Conservation (phyloP, 805 yeast genomes). For the Candida rishiriensis region DNA sequence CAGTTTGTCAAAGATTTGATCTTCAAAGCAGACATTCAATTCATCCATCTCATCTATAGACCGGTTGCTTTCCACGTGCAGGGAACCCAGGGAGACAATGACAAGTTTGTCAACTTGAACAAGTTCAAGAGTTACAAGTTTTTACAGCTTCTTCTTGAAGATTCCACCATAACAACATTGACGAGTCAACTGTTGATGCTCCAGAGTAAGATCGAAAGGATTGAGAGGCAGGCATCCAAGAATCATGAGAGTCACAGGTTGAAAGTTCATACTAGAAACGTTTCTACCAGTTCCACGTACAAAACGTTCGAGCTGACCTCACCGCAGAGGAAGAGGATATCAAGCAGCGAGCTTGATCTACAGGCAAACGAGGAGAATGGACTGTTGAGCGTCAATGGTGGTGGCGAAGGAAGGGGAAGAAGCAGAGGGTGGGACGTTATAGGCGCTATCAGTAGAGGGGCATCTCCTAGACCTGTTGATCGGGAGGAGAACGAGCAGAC, state of each 20-base stretch:
- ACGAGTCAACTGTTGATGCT: not conserved
- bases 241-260: conserved; percentile 1
- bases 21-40: conserved; percentile 9
- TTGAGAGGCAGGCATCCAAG: conserved; percentile 2
- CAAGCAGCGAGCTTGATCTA: not conserved
- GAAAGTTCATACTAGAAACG: not conserved
- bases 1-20: conserved; percentile 3
- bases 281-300: conserved; percentile 1
- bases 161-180: not conserved
- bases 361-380: not conserved
- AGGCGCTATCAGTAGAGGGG: conserved; percentile 4
- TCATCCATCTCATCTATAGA: conserved; percentile 11
- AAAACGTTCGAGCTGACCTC: conserved; percentile 4
- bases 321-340: not conserved
- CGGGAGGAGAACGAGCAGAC: not conserved
- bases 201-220: conserved; percentile 2
- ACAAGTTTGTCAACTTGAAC: conserved; percentile 8
- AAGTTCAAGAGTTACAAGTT: conserved; percentile 5
- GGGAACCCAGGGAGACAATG: conserved; percentile 3
- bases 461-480: conserved; percentile 1
- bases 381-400: not conserved
- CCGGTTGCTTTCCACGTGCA: conserved; percentile 5
- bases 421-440: conserved; percentile 6
- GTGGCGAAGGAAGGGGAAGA: not conserved
- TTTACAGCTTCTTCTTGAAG: not conserved